Evolutionary conservation across 139 green algal species (phyloP), one percentile per base, ranked within the genome.

Genomic region (Chlorella sp.): DNA sequence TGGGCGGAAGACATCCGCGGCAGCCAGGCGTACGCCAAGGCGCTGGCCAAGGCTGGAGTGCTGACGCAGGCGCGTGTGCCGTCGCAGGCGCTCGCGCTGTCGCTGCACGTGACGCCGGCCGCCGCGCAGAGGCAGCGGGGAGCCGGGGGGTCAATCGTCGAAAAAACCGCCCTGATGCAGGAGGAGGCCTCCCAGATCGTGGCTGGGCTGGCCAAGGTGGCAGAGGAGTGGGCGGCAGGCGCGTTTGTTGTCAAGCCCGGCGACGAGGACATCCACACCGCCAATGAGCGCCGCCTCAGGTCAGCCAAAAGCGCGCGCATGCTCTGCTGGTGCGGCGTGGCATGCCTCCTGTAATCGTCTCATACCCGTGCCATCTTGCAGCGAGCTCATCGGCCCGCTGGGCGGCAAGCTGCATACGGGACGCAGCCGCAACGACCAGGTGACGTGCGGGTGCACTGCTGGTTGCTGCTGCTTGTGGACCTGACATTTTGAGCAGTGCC

Each of bases 361-460:
- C n/a, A n/a, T n/a, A n/a, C n/a, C n/a, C n/a, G n/a, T n/a, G n/a
- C n/a, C n/a, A n/a, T n/a, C n/a, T n/a, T n/a, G n/a, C n/a, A n/a
- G 83, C 50, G 95, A 98, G 88, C 60, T 98, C 17, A 81, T 98
- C 23, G 95, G 94, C 5, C 5, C 89, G 40, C 88, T 96, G 23
- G 95, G 91, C 40, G 95, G 94, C 64, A 99, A 99, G 90, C 94
- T 99, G 76, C 96, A 99, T 85, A 99, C 96, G 3, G 96, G 95
- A 8, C 85, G 96, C 42, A 94, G 80, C 53, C 85, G 96, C 40
- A 99, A 99, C 80, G 96, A 99, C 79, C 96, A 99, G 87, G 92
- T 95, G 56, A 8, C 56, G 9, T 27, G 64, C 2, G 21, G 9
- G 53, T 64, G 56, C 29, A 64, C 2, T 38, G 55, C 12, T 60